Evolutionary conservation across 1,139 yeast species (phyloP).

Genomic region (Protomyces gravidus): DNA sequence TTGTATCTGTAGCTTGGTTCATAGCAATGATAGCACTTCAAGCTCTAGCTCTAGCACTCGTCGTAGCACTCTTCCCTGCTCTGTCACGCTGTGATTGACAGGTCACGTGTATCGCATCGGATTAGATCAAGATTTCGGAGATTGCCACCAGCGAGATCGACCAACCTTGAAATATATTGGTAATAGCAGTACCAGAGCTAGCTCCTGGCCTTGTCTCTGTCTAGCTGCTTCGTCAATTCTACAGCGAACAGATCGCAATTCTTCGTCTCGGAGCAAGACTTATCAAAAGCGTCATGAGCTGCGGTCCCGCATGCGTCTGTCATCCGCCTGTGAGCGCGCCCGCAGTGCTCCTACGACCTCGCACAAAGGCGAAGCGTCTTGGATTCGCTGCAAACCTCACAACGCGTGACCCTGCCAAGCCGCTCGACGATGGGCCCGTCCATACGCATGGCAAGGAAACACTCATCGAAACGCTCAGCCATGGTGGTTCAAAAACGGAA

Average conservation of each 20-base stretch:
- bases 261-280: neutral
- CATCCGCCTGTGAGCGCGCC: conserved; percentile 16
- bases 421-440: neutral
- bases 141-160: too few species aligned
- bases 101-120: too few species aligned
- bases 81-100: too few species aligned
- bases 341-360: conserved; percentile 20
- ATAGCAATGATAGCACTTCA: neutral
- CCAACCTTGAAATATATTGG: too few species aligned
- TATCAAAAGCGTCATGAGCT: conserved; percentile 1
- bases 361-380: conserved; percentile 16
- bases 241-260: neutral
- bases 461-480: conserved; percentile 12
- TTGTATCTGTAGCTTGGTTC: neutral
- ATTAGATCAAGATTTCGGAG: too few species aligned
- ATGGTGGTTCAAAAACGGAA: conserved; percentile 9
- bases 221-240: neutral
- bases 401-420: conserved; percentile 9
- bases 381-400: conserved; percentile 18
- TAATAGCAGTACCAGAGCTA: neutral
- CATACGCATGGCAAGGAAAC: neutral
- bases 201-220: neutral
- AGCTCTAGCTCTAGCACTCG: neutral
- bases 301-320: conserved; percentile 28
- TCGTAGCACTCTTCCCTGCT: too few species aligned